A percentile compares a stretch with the other conserved stretches of the same genome.
Evolutionary conservation across 164 flowering plant species (phyloP).

Genomic region (Paratinospora sagittata): DNA sequence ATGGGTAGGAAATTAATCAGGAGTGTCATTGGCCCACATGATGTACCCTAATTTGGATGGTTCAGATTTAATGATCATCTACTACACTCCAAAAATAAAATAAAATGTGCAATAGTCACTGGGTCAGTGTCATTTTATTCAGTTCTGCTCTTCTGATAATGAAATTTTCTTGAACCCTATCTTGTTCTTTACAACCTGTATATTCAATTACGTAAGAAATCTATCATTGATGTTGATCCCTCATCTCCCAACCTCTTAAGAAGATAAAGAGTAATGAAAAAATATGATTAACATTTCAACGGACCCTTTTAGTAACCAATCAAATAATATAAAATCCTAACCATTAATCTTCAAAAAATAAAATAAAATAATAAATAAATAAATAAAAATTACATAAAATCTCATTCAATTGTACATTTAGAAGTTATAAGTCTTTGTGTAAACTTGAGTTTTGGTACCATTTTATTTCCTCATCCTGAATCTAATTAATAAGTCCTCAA

Average conservation of each 20-base stretch:
- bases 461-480: no score
- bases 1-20: neutral
- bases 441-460: no score
- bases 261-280: neutral
- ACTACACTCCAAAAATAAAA: neutral
- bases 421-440: no score
- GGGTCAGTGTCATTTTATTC: neutral
- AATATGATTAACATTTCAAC: neutral
- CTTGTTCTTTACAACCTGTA: slow-evolving; percentile 1
- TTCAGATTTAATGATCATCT: neutral
- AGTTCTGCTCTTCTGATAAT: neutral
- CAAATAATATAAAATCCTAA: neutral
- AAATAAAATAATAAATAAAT: no score
- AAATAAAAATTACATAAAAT: no score
- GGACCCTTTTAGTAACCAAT: neutral
- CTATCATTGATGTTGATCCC: slow-evolving; percentile 5
- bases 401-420: no score
- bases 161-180: neutral
- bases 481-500: no score
- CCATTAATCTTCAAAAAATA: no score
- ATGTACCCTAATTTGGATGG: neutral
- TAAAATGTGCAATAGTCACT: neutral
- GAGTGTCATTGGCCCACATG: neutral
- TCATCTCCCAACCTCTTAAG: neutral
- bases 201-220: neutral